Conservation (phyloP, 495 filamentous ascomycete genomes). For the Tirmania nivea region DNA sequence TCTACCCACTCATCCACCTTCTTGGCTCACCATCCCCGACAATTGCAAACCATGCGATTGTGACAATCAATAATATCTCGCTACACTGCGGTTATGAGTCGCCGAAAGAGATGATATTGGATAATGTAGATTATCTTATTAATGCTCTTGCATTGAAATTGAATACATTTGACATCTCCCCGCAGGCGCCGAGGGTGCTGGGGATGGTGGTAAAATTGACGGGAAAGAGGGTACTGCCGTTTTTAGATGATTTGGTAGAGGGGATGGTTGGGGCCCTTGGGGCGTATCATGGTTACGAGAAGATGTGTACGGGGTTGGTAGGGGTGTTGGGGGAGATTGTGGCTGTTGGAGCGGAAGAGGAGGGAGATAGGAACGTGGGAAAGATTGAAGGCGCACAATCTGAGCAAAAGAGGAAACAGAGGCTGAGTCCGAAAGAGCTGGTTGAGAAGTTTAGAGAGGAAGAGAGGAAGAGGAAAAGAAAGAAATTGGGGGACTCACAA, state of each 20-base stretch:
- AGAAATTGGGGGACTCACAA: not conserved
- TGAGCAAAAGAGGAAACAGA: not conserved
- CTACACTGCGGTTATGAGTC: conserved; percentile 48
- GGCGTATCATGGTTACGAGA: conserved; percentile 78
- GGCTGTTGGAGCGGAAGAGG: conserved; percentile 31
- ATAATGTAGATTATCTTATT: conserved; percentile 91
- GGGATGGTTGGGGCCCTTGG: conserved; percentile 82
- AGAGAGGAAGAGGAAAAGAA: not conserved
- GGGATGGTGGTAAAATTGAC: conserved; percentile 85
- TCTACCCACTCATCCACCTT: conserved; percentile 73
- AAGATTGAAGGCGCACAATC: not conserved
- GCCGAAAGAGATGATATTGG: conserved; percentile 59
- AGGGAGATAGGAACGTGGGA: conserved; percentile 37
- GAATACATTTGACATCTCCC: conserved; percentile 77
- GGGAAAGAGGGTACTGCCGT: conserved; percentile 62
- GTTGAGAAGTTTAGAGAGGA: not conserved
- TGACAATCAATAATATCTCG: conserved; percentile 60
- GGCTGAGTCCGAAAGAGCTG: not conserved
- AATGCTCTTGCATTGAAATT: conserved; percentile 77
- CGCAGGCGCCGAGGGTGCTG: conserved; percentile 72
- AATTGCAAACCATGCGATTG: conserved; percentile 63
- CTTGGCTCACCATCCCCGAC: conserved; percentile 49
- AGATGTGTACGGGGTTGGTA: conserved; percentile 69
- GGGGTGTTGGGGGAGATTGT: conserved; percentile 43
- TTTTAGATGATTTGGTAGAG: conserved; percentile 71